phyloP scores from a whole-genome alignment of 441 rosid genomes.

The Syzygium malaccense region DNA sequence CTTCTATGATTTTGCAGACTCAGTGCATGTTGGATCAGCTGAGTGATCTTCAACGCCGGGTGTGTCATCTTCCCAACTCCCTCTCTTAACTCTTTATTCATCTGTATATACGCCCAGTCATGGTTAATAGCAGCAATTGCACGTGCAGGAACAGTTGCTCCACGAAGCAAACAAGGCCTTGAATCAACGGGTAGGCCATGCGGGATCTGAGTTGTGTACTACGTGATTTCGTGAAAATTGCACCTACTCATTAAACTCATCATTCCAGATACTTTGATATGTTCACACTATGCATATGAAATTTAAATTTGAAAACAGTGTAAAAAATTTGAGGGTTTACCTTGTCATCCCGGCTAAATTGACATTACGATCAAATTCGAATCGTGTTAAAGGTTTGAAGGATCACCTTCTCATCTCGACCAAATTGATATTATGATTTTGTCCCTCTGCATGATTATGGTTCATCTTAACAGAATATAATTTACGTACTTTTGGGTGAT shows the following conservation, averaged over 20 bases:
- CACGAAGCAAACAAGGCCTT: constrained; percentile 71
- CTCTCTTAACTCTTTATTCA: background rate
- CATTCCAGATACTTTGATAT: background rate
- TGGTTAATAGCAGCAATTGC: background rate
- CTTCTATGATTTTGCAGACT: constrained; percentile 35
- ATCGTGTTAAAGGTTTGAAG: background rate
- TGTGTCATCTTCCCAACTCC: constrained; percentile 3
- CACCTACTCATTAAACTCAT: background rate
- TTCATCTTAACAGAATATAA: background rate
- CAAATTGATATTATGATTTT: background rate
- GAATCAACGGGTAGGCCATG: constrained; percentile 65
- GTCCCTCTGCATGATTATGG: background rate
- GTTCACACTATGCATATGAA: background rate
- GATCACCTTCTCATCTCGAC: background rate
- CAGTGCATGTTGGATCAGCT: constrained; percentile 94
- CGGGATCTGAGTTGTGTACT: background rate
- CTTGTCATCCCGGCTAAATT: background rate
- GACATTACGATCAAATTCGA: background rate
- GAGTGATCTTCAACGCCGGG: constrained; percentile 86
- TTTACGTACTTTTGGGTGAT: background rate
- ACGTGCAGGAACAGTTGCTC: constrained; percentile 64
- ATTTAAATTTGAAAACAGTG: background rate
- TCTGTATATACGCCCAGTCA: background rate
- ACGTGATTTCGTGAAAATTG: background rate
- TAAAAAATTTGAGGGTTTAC: background rate